Conservation (phyloP, 2,329 filamentous ascomycete genomes). For the Xylariaceae sp. region DNA sequence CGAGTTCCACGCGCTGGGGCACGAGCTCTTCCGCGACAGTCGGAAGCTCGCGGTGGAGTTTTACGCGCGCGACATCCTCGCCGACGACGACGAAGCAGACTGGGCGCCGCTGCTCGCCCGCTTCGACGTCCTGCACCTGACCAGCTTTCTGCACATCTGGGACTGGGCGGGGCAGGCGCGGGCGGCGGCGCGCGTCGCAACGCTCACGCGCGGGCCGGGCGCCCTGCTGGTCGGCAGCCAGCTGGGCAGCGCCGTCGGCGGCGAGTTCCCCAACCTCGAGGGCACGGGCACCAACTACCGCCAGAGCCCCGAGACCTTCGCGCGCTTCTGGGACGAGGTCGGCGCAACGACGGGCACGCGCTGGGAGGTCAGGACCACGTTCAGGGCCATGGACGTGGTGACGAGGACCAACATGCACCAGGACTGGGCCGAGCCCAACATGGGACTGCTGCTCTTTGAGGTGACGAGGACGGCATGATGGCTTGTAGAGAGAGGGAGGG, state of each 20-base stretch:
- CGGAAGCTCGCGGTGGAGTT: too few species aligned
- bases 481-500: too few species aligned
- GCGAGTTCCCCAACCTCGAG: slow-evolving; percentile 9
- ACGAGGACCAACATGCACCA: too few species aligned
- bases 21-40: slow-evolving; percentile 22
- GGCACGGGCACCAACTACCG: slow-evolving; percentile 7
- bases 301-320: slow-evolving; percentile 7
- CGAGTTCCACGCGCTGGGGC: slow-evolving; percentile 15
- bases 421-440: too few species aligned
- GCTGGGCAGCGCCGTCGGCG: slow-evolving; percentile 11
- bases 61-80: too few species aligned
- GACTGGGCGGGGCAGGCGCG: slow-evolving; percentile 12
- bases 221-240: slow-evolving; percentile 14
- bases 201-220: slow-evolving; percentile 10
- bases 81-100: too few species aligned
- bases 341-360: slow-evolving; percentile 5
- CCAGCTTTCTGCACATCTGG: slow-evolving; percentile 20
- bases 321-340: slow-evolving; percentile 8
- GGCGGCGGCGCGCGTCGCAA: slow-evolving; percentile 10
- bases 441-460: too few species aligned
- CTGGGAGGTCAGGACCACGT: slow-evolving; percentile 7
- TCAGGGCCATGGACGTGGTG: background rate
- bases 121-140: slow-evolving; percentile 18
- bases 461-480: too few species aligned
- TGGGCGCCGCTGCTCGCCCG: slow-evolving; percentile 12